Conservation (phyloP, 140 eudicot species). For the Bidens hawaiensis region DNA sequence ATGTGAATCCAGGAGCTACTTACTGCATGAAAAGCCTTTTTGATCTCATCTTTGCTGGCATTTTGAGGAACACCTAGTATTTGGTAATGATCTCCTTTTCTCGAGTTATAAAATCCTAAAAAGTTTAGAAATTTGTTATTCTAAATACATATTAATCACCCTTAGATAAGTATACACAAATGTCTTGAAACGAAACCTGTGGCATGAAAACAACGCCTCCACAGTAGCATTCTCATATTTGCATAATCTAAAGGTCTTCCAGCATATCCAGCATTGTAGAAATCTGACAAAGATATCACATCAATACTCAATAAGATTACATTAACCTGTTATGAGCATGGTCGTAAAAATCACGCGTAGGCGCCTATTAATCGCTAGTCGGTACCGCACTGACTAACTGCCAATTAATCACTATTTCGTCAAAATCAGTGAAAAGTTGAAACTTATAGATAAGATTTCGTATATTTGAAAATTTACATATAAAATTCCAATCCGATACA, state of each 20-base stretch:
- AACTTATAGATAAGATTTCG: no score
- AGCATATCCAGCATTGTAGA: constrained; percentile 24
- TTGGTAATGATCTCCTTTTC: constrained; percentile 56
- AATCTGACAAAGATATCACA: constrained; percentile 34
- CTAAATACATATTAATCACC: background rate
- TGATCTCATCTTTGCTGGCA: constrained; percentile 77
- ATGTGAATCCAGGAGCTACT: constrained; percentile 23
- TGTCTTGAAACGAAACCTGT: constrained; percentile 55
- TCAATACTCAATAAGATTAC: no score
- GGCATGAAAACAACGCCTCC: constrained; percentile 58
- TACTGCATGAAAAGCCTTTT: constrained; percentile 86
- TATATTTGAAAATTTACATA: no score
- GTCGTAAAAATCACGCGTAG: no score
- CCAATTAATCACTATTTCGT: no score
- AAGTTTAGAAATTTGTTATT: constrained; percentile 3
- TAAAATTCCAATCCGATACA: no score
- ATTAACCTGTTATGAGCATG: no score
- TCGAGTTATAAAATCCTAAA: constrained; percentile 44
- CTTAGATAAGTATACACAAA: background rate
- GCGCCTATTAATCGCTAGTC: no score
- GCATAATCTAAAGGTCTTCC: constrained; percentile 33
- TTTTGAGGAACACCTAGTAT: constrained; percentile 64
- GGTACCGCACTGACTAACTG: no score
- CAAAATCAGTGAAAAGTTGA: no score
- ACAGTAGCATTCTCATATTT: constrained; percentile 24